Percentiles rank a stretch among this genome's conserved stretches.
These are phyloP conservation scores for Calonectria crousiana DNA, from an alignment of 2,329 filamentous ascomycete species.

Conservation along the genomic window DNA sequence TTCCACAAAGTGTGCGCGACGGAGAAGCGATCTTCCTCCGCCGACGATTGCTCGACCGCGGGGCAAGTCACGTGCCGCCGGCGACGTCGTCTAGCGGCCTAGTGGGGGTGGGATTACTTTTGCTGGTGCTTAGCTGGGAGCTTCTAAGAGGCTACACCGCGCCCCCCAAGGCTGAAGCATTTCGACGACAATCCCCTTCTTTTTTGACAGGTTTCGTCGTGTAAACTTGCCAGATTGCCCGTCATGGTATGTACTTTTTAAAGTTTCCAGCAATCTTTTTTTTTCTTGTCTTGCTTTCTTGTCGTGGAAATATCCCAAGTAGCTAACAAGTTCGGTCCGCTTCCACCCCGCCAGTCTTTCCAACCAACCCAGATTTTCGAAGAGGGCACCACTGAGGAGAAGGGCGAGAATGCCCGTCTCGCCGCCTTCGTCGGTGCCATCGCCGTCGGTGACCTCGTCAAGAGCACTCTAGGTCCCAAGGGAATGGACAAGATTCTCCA, in stretches of 20 bases:
- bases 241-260: slow-evolving; percentile 40
- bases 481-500: slow-evolving; percentile 99
- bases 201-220: slow-evolving; percentile 40
- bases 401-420: slow-evolving; percentile 98
- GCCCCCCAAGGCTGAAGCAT: slow-evolving; percentile 46
- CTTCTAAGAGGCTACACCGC: slow-evolving; percentile 47
- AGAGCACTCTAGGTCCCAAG: slow-evolving; percentile 96
- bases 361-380: slow-evolving; percentile 98
- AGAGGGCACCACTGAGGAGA: slow-evolving; percentile 96
- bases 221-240: slow-evolving; percentile 34
- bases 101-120: slow-evolving; percentile 39
- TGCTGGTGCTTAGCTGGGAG: slow-evolving; percentile 40
- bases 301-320: not conserved
- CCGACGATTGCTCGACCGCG: slow-evolving; percentile 48
- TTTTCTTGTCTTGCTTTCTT: not conserved
- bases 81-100: slow-evolving; percentile 43
- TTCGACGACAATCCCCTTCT: slow-evolving; percentile 40
- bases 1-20: slow-evolving; percentile 56
- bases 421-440: slow-evolving; percentile 99
- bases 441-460: slow-evolving; percentile 95
- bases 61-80: slow-evolving; percentile 56
- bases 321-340: slow-evolving; percentile 35
- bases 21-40: slow-evolving; percentile 55
- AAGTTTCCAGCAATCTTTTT: not conserved
- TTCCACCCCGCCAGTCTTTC: slow-evolving; percentile 64